Conservation (phyloP, 257 asterid genomes). For the Penstemon eatonii region DNA sequence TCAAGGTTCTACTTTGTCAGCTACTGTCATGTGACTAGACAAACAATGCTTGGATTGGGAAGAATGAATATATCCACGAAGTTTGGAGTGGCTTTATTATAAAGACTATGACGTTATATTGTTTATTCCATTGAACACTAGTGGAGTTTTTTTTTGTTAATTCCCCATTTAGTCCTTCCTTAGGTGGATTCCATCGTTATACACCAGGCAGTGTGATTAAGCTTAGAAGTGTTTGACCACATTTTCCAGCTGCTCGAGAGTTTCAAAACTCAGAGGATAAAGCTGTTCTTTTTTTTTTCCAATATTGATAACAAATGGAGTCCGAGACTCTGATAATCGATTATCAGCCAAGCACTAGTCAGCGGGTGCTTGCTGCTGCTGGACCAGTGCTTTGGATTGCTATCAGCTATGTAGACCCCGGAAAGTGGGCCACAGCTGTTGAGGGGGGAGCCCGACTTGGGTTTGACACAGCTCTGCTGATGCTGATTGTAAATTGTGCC, state of each 20-base stretch:
- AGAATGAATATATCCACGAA: slow-evolving; percentile 20
- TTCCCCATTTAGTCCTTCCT: neutral
- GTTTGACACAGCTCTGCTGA: slow-evolving; percentile 54
- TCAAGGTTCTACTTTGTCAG: slow-evolving; percentile 26
- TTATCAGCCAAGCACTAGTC: slow-evolving; percentile 42
- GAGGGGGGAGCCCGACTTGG: slow-evolving; percentile 96
- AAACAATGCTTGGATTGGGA: slow-evolving; percentile 16
- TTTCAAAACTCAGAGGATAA: slow-evolving; percentile 31
- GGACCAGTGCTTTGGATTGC: slow-evolving; percentile 82
- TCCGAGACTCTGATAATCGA: slow-evolving; percentile 39
- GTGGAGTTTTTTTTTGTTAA: slow-evolving; percentile 27
- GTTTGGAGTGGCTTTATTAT: slow-evolving; percentile 23
- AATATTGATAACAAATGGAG: slow-evolving; percentile 46
- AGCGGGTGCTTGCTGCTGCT: slow-evolving; percentile 69
- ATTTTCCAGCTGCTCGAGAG: slow-evolving; percentile 34
- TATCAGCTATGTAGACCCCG: slow-evolving; percentile 91
- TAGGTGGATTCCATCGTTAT: slow-evolving; percentile 25
- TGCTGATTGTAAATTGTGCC: slow-evolving; percentile 60
- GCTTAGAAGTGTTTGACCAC: slow-evolving; percentile 26
- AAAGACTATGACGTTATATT: slow-evolving; percentile 26
- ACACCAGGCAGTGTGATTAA: slow-evolving; percentile 31
- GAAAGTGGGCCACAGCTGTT: slow-evolving; percentile 89
- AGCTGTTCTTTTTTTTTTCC: slow-evolving; percentile 26
- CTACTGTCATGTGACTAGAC: slow-evolving; percentile 24
- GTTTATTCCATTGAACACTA: slow-evolving; percentile 10